These are phyloP conservation scores for Aspergillus affinis DNA, from an alignment of 495 filamentous ascomycete genomes.

Conservation along the genomic window DNA sequence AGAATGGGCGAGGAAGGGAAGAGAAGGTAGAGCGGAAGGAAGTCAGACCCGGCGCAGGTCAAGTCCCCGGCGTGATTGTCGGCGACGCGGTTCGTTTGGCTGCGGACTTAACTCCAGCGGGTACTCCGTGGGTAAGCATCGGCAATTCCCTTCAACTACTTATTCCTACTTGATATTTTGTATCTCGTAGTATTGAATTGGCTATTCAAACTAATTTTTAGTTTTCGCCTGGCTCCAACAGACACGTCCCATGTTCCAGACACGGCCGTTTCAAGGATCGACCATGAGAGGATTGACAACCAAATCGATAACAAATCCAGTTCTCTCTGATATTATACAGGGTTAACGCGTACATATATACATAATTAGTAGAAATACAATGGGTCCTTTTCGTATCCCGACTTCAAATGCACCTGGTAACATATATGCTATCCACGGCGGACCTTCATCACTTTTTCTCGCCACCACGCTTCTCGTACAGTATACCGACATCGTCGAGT, in stretches of 20 bases:
- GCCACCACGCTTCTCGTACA: constrained; percentile 27
- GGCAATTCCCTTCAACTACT: too few species aligned
- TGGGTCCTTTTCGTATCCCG: neutral
- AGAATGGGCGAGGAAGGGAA: constrained; percentile 8
- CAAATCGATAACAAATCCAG: neutral
- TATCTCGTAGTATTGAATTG: too few species aligned
- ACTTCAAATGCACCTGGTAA: too few species aligned
- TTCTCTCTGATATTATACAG: neutral
- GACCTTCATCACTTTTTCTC: constrained; percentile 2
- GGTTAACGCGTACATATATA: neutral
- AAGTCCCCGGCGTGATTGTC: constrained; percentile 1
- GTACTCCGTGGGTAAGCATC: too few species aligned
- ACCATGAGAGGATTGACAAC: neutral
- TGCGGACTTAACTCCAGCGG: too few species aligned
- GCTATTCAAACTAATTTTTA: too few species aligned
- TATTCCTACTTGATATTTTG: too few species aligned
- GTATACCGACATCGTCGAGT: constrained; percentile 24
- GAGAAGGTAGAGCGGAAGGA: constrained; percentile 2
- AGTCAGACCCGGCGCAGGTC: neutral
- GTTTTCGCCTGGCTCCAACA: neutral
- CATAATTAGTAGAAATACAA: neutral
- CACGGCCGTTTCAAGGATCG: too few species aligned
- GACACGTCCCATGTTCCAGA: neutral
- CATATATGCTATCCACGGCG: neutral
- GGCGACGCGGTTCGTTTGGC: neutral